Base-by-base conservation (phyloP, 2,329 filamentous ascomycete genomes). In the Neonectria hederae region DNA sequence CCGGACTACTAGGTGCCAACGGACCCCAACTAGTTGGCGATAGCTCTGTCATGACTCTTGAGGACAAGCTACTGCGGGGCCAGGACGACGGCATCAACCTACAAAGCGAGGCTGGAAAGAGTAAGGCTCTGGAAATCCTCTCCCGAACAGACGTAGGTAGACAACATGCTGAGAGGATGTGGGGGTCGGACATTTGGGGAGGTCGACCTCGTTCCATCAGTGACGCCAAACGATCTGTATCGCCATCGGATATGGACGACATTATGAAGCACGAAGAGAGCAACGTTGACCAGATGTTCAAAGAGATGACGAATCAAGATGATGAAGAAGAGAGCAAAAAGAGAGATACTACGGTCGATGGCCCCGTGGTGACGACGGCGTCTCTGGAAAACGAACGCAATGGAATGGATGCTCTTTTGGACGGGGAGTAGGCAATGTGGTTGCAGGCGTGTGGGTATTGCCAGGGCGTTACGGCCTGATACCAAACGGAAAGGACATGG, bases 201-300 rank as follows among this genome's bases (percentile, higher is more conserved):
- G 62, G 69, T 11, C 70, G 67, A 22, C 69, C 70, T 28, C 74
- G 76, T 4, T 77, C 76, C 10, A 74, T 77, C 30, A 68, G 72
- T 22, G 69, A 74, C 13, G 63, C 64, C 4, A 67, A 63, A 22
- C 69, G 72, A 48, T 71, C 75, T 10, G 70, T 78, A 51, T 68
- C 75, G 2, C 73, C 76, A 0, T 65, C 61, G 10, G 69, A 70
- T 7, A 69, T 76, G 54, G 75, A 76, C 42, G 73, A 74, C n/a
- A 66, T 74, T 59, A 74, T 75, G 65, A 79, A 76, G 59, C 70
- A 76, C 5, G 81, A 83, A 38, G 83, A 84, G 19, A 80, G 79
- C 46, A 84, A 83, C 26, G 83, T 85, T 4, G 83, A 86, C 60
- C 83, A 82, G 67, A 86, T 87, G 83, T 87, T 87, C 71, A 79